Evolutionary conservation across 495 filamentous ascomycete genomes (phyloP).

Genomic region (Oidiodendron maius): DNA sequence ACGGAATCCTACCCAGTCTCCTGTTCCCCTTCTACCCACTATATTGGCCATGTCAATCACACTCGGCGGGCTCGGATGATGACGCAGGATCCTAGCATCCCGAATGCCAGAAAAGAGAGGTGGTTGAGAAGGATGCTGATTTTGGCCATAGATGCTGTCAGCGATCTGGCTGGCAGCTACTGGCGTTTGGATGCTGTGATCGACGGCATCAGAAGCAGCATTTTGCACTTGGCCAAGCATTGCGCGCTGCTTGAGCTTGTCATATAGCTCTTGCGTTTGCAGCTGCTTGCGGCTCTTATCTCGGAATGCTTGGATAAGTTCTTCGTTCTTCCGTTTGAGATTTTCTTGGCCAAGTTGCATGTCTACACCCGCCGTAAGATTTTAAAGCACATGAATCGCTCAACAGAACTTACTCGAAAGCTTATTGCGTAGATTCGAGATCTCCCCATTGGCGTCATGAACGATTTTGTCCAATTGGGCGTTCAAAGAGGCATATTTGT

Average conservation of each 20-base stretch:
- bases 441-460: conserved; percentile 75
- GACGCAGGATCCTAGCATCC: background rate
- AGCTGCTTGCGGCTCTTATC: conserved; percentile 73
- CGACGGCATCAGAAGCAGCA: conserved; percentile 63
- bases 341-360: conserved; percentile 61
- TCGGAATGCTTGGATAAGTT: conserved; percentile 59
- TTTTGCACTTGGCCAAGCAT: conserved; percentile 63
- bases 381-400: background rate
- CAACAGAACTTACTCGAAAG: conserved; percentile 9
- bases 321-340: conserved; percentile 69
- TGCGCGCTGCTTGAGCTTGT: conserved; percentile 69
- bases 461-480: conserved; percentile 74
- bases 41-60: background rate
- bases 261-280: conserved; percentile 79
- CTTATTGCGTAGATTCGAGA: conserved; percentile 60
- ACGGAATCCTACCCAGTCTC: conserved; percentile 14
- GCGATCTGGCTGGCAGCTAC: conserved; percentile 9
- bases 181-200: conserved; percentile 42
- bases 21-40: conserved; percentile 2
- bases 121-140: conserved; percentile 5
- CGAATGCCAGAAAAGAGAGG: conserved; percentile 9
- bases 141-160: conserved; percentile 17
- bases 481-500: conserved; percentile 66
- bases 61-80: background rate
- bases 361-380: conserved; percentile 34